These are phyloP conservation scores for Cutaneotrichosporon spelunceum DNA, from an alignment of 1,284 basidiomycete genomes.

Conservation along the genomic window DNA sequence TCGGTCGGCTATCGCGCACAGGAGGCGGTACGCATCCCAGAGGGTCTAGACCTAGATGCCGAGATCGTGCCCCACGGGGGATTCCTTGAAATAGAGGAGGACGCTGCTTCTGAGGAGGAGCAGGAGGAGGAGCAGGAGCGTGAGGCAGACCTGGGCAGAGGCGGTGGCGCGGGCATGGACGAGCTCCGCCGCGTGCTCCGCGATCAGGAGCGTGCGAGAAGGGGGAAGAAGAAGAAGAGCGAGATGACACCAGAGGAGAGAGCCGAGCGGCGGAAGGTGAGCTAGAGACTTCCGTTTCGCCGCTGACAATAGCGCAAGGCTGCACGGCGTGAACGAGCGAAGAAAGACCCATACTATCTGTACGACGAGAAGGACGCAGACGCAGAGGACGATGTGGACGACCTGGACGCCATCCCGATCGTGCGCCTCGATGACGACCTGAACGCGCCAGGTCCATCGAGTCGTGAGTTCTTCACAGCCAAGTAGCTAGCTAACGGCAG, in stretches of 20 bases:
- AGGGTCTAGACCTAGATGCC: conserved; percentile 76
- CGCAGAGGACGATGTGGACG: conserved; percentile 72
- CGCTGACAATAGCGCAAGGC: conserved; percentile 62
- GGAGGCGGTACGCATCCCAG: conserved; percentile 71
- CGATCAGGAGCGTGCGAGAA: conserved; percentile 50
- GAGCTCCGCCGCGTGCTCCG: conserved; percentile 50
- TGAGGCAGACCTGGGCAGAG: conserved; percentile 39
- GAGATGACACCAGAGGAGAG: conserved; percentile 44
- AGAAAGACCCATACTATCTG: conserved; percentile 85
- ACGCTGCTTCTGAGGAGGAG: conserved; percentile 26
- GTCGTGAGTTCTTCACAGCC: conserved; percentile 20
- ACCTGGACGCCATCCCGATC: conserved; percentile 77
- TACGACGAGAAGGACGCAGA: conserved; percentile 55
- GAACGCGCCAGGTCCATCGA: conserved; percentile 33
- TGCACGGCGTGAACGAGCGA: conserved; percentile 66
- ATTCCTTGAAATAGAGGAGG: conserved; percentile 43
- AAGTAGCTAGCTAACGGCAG: neutral
- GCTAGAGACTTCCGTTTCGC: no score
- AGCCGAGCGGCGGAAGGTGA: conserved; percentile 44
- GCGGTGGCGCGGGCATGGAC: conserved; percentile 49
- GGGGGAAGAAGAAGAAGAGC: conserved; percentile 40
- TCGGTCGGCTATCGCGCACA: conserved; percentile 79
- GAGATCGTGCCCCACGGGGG: conserved; percentile 66
- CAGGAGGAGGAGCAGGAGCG: conserved; percentile 41
- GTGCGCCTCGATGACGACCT: conserved; percentile 63